Evolutionary conservation across 306 rosid species (phyloP).

Genomic region (Arachis stenosperma): DNA sequence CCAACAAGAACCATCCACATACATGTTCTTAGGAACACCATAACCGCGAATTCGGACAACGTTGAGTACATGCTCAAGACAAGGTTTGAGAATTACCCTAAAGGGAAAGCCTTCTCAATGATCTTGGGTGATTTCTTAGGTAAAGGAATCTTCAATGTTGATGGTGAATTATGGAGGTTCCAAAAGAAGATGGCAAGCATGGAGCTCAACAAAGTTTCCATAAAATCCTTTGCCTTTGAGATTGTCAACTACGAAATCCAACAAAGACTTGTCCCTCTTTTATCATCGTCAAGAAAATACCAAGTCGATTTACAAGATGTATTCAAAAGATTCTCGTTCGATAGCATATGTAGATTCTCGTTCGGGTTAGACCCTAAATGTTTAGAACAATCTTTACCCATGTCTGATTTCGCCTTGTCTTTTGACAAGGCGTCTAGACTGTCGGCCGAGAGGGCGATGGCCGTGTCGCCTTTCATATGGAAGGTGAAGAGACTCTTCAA

Average conservation of each 20-base stretch:
- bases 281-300: slow-evolving; percentile 32
- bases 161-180: slow-evolving; percentile 76
- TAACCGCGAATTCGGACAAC: slow-evolving; percentile 74
- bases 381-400: slow-evolving; percentile 51
- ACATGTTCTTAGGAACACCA: slow-evolving; percentile 67
- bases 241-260: slow-evolving; percentile 55
- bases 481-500: slow-evolving; percentile 62
- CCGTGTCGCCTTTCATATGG: slow-evolving; percentile 63
- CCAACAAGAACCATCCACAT: slow-evolving; percentile 73
- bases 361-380: slow-evolving; percentile 71
- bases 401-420: slow-evolving; percentile 57
- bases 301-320: slow-evolving; percentile 66
- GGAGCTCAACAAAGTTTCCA: slow-evolving; percentile 55
- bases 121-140: slow-evolving; percentile 82
- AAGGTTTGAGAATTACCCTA: slow-evolving; percentile 72
- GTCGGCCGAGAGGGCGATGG: slow-evolving; percentile 78
- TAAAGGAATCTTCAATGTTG: slow-evolving; percentile 86
- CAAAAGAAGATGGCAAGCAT: slow-evolving; percentile 71
- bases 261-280: slow-evolving; percentile 56
- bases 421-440: slow-evolving; percentile 67
- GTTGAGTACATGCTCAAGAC: slow-evolving; percentile 86
- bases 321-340: slow-evolving; percentile 65
- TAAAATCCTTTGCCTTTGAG: slow-evolving; percentile 60
- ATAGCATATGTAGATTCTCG: slow-evolving; percentile 66
- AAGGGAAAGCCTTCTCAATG: slow-evolving; percentile 69